phyloP scores from a whole-genome alignment of 768 basidiomycete species.

The Suillus bovinus region DNA sequence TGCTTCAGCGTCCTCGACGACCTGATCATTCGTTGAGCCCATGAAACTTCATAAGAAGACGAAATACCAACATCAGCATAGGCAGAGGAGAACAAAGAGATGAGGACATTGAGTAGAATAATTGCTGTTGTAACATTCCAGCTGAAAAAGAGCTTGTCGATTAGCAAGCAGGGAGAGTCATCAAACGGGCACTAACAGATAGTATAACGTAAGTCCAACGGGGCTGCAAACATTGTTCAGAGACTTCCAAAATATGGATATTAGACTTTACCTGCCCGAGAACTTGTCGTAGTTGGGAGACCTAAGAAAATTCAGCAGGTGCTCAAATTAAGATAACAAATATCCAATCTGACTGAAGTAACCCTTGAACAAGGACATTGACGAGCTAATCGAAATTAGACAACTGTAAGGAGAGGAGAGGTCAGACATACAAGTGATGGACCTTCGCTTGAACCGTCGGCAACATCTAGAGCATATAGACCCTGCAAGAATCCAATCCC shows the following conservation, averaged over 20 bases:
- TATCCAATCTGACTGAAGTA: slow-evolving; percentile 62
- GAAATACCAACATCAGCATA: slow-evolving; percentile 73
- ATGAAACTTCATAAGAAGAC: not conserved
- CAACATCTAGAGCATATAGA: slow-evolving; percentile 87
- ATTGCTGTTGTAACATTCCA: slow-evolving; percentile 86
- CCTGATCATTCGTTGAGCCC: slow-evolving; percentile 39
- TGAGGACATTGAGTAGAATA: slow-evolving; percentile 88
- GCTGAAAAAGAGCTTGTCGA: slow-evolving; percentile 33
- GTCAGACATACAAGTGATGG: slow-evolving; percentile 42
- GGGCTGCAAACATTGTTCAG: slow-evolving; percentile 35
- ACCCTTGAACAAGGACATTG: slow-evolving; percentile 73
- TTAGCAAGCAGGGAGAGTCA: slow-evolving; percentile 4
- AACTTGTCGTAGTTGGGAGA: slow-evolving; percentile 70
- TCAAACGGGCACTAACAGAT: slow-evolving; percentile 53
- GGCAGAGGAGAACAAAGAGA: slow-evolving; percentile 93
- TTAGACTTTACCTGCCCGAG: slow-evolving; percentile 40
- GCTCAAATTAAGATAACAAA: slow-evolving; percentile 7
- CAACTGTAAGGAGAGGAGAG: not conserved
- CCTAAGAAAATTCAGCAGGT: slow-evolving; percentile 32
- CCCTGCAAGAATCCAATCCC: slow-evolving; percentile 85
- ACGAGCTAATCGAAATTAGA: slow-evolving; percentile 47
- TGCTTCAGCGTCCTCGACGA: slow-evolving; percentile 82
- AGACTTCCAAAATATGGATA: not conserved
- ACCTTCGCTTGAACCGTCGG: slow-evolving; percentile 73
- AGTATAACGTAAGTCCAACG: slow-evolving; percentile 70